A percentile compares a stretch with the other conserved stretches of the same genome.
Conservation (phyloP, 305 asterid genomes). For the Solanum chacoense region DNA sequence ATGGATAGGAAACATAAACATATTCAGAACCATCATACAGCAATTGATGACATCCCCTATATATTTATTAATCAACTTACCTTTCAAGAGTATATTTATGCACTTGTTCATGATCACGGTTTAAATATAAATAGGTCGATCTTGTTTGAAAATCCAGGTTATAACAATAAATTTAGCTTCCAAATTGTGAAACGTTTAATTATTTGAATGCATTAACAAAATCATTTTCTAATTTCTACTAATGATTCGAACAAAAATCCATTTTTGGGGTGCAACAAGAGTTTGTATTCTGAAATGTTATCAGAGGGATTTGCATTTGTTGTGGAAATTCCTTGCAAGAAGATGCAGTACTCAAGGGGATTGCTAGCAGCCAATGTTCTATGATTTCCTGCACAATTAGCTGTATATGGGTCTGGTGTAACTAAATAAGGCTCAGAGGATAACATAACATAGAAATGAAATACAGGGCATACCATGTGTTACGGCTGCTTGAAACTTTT, state of each 20-base stretch:
- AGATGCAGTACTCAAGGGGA: not conserved
- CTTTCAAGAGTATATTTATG: not conserved
- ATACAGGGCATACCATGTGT: slow-evolving; percentile 37
- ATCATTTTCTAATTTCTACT: not conserved
- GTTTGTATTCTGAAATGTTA: not conserved
- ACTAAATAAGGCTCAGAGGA: not conserved
- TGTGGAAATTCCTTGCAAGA: not conserved
- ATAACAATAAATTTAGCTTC: not conserved
- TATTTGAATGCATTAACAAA: not conserved
- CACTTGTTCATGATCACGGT: not conserved
- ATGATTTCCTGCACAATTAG: not conserved
- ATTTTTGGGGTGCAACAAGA: not conserved
- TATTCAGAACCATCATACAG: slow-evolving; percentile 14
- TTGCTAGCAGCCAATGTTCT: not conserved
- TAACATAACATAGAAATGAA: not conserved
- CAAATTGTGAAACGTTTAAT: not conserved
- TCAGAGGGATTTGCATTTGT: not conserved
- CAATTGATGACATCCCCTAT: not conserved
- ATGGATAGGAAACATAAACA: slow-evolving; percentile 4
- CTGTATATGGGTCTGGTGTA: not conserved
- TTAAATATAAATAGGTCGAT: not conserved
- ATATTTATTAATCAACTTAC: not conserved
- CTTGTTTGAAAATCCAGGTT: not conserved
- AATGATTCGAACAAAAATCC: not conserved
- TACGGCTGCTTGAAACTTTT: slow-evolving; percentile 69